Percentiles rank a stretch among this genome's conserved stretches.
phyloP scores from a whole-genome alignment of 495 filamentous ascomycete genomes.

The Trichoderma virens region DNA sequence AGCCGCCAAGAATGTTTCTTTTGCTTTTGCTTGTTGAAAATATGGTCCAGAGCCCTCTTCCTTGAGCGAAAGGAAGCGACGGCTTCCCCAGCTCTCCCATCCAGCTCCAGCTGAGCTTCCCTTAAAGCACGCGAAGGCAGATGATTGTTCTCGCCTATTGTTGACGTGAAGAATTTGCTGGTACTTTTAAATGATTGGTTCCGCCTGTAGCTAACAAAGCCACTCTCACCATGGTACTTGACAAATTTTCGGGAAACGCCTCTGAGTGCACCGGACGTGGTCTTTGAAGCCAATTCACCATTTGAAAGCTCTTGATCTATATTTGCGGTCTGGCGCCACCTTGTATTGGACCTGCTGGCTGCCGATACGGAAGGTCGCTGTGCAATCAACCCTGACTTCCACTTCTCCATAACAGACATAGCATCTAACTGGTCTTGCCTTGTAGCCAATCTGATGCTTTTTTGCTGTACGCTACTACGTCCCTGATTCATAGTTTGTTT shows the following conservation, averaged over 20 bases:
- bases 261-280: neutral
- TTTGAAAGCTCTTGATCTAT: neutral
- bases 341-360: neutral
- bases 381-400: conserved; percentile 62
- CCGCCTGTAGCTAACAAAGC: neutral
- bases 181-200: neutral
- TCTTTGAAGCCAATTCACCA: neutral
- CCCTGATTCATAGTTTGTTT: conserved; percentile 54
- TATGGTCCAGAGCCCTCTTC: conserved; percentile 41
- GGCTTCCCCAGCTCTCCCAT: conserved; percentile 20
- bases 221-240: neutral
- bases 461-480: conserved; percentile 65
- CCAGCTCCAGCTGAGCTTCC: conserved; percentile 45
- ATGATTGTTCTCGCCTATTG: neutral
- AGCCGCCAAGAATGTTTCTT: conserved; percentile 15
- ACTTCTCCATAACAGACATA: conserved; percentile 56
- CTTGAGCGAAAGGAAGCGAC: conserved; percentile 27
- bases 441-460: conserved; percentile 65
- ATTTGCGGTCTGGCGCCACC: neutral
- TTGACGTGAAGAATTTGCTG: too few species aligned
- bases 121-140: conserved; percentile 17
- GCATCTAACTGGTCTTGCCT: conserved; percentile 69
- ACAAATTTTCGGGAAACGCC: neutral
- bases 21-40: conserved; percentile 33
- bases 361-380: neutral